A percentile compares a stretch with the other conserved stretches of the same genome.
phyloP scores from a whole-genome alignment of 176 grass and related monocot genomes.

The Microstegium vimineum region DNA sequence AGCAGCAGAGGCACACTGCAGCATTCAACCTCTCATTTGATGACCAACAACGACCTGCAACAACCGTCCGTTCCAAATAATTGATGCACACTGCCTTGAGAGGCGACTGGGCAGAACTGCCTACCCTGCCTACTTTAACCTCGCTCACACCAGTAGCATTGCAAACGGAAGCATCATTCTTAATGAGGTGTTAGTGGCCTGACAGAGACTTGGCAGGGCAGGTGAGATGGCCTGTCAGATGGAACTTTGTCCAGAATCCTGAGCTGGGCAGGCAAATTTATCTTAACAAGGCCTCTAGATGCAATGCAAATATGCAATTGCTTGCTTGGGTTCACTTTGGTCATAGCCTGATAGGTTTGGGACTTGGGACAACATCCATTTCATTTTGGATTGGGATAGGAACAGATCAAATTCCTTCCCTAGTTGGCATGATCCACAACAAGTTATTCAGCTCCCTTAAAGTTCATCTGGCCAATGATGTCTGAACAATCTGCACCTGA shows the following conservation, averaged over 20 bases:
- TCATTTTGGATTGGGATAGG: neutral
- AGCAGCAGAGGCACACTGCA: neutral
- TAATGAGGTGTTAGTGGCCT: conserved; percentile 25
- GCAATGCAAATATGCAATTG: no score
- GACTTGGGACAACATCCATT: neutral
- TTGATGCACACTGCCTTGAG: neutral
- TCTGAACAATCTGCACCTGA: no score
- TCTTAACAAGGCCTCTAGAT: neutral
- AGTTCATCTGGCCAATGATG: no score
- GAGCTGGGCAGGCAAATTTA: neutral
- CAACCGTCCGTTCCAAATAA: neutral
- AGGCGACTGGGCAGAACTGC: conserved; percentile 13
- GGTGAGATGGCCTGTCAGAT: conserved; percentile 16
- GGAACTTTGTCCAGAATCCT: neutral
- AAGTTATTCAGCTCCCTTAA: no score
- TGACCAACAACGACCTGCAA: neutral
- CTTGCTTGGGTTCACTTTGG: neutral
- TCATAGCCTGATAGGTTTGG: no score
- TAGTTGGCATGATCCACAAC: neutral
- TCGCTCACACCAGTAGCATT: neutral
- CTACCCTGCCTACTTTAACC: neutral
- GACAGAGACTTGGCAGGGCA: conserved; percentile 24
- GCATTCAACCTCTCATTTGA: neutral
- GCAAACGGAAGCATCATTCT: conserved; percentile 27
- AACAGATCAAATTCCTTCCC: neutral